phyloP scores from a whole-genome alignment of 2,329 filamentous ascomycete genomes.

The Orbilia javanica region DNA sequence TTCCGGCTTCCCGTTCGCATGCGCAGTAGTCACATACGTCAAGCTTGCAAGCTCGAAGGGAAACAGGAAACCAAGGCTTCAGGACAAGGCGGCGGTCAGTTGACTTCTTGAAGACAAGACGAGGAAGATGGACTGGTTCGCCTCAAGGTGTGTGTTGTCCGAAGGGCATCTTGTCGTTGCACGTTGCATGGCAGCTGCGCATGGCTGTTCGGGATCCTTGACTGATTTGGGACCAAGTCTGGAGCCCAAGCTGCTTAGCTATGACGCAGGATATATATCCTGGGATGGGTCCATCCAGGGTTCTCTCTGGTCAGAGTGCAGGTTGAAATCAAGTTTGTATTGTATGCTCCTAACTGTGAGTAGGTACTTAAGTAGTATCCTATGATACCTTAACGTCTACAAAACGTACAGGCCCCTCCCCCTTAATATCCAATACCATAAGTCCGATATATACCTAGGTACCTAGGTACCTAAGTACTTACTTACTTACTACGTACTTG shows the following conservation, averaged over 20 bases:
- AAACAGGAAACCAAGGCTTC: conserved; percentile 9
- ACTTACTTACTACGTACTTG: too few relatives aligned
- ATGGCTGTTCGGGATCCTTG: conserved; percentile 11
- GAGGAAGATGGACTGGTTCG: conserved; percentile 14
- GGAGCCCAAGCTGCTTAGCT: conserved; percentile 13
- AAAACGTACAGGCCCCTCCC: too few relatives aligned
- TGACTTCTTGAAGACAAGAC: conserved; percentile 30
- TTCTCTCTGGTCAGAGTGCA: neutral
- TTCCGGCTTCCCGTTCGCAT: conserved; percentile 20
- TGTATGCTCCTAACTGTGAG: too few relatives aligned
- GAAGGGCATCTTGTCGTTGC: conserved; percentile 11
- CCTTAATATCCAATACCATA: too few relatives aligned
- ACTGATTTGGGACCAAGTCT: neutral
- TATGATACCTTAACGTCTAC: too few relatives aligned
- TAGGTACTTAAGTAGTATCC: too few relatives aligned
- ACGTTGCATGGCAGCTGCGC: conserved; percentile 9
- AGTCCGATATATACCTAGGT: too few relatives aligned
- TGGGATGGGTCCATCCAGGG: neutral
- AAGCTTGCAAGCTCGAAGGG: too few relatives aligned
- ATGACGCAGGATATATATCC: conserved; percentile 4
- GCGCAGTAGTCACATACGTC: neutral
- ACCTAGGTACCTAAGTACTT: too few relatives aligned
- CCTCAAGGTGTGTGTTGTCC: conserved; percentile 51
- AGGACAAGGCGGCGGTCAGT: conserved; percentile 34
- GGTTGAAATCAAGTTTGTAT: neutral